Percentiles rank a stretch among this genome's conserved stretches.
Conservation (phyloP, 1,284 basidiomycete genomes). For the Mycena sp. region DNA sequence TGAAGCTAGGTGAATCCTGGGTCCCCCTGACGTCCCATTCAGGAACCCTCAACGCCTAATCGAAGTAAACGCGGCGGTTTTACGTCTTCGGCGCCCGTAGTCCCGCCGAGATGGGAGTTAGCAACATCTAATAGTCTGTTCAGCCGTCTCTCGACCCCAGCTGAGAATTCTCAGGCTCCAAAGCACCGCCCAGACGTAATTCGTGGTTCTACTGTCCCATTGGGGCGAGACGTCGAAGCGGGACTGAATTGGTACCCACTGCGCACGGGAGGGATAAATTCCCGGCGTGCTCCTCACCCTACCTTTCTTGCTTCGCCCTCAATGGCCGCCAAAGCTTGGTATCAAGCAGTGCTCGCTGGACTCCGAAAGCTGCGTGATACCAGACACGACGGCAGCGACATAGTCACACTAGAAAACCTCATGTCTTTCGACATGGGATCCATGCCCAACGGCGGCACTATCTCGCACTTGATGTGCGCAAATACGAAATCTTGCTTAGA, state of each 20-base stretch:
- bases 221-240: conserved; percentile 18
- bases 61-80: conserved; percentile 1
- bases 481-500: conserved; percentile 22
- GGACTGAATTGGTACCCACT: background rate
- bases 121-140: background rate
- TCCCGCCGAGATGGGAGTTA: background rate
- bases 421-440: conserved; percentile 31
- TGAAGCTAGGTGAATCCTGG: conserved; percentile 18
- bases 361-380: conserved; percentile 28
- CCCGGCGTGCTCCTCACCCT: background rate
- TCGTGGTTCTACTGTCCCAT: background rate
- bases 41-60: conserved; percentile 16
- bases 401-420: conserved; percentile 25
- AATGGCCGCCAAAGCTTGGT: conserved; percentile 28
- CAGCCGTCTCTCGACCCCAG: background rate
- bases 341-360: conserved; percentile 27
- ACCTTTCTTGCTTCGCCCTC: background rate
- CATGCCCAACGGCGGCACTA: conserved; percentile 19
- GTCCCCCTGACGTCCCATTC: background rate
- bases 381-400: conserved; percentile 20
- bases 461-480: conserved; percentile 30
- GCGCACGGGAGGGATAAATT: conserved; percentile 21
- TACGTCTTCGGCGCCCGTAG: conserved; percentile 2
- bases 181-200: conserved; percentile 11
- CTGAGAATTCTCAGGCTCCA: background rate